Evolutionary conservation across 768 basidiomycete species (phyloP), one percentile per base, ranked within the genome.

Genomic region (Phlegmacium glaucopus): DNA sequence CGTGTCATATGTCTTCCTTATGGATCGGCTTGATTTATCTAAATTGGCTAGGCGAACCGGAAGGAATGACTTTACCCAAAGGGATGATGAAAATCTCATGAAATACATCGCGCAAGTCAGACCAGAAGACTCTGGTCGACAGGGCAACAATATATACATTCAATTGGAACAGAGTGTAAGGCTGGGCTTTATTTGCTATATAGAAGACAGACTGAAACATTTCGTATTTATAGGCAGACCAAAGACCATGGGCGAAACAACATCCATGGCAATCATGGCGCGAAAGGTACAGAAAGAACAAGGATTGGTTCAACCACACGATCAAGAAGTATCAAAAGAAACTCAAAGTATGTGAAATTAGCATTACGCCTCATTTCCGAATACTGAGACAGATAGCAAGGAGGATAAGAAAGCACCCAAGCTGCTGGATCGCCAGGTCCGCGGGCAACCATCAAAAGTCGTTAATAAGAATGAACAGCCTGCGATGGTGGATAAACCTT

Each of bases 211-310:
- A 6, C 32, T 34, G 18, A 28, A 46, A 12, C 9, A 28, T 46
- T 32, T 39, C 9, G 11, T 9, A n/a, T 18, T 8, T 9, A n/a
- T 16, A 58, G 54, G 41, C 42, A 27, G 47, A 56, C 0, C 62
- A 59, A 49, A 84, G 81, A 79, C 62, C 69, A 9, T 85, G 81
- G 79, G 62, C 72, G n/a, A 50, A 41, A 13, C 63, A 60, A 6
- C 85, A 84, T 58, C 3, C 80, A 3, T 79, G 72, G 78, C 69
- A 71, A n/a, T 81, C 81, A 4, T 86, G 85, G 85, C 75, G 80
- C 17, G 74, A 79, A 39, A 71, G 75, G n/a, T 86, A 85, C 53
- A 66, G 58, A 50, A 78, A 69, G 51, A 68, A 83, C 41, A 42
- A 67, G 32, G 53, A 28, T 0, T 17, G 52, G 0, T 82, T 80